phyloP scores from a whole-genome alignment of 1,284 basidiomycete genomes.

The Ceratobasidium sp. region DNA sequence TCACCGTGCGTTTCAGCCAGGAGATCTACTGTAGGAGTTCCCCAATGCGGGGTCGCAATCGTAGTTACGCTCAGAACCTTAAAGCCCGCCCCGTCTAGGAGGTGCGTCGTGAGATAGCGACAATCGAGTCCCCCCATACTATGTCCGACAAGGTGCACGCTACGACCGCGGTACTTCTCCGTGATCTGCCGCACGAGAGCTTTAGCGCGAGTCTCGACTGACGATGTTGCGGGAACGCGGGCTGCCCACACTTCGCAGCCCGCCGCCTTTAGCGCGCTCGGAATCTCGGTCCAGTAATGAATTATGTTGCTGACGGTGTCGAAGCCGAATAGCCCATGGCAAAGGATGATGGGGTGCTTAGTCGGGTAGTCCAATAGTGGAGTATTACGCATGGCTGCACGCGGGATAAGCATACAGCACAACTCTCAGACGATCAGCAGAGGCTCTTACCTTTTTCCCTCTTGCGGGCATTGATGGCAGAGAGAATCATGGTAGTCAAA shows the following conservation, averaged over 20 bases:
- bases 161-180: constrained; percentile 81
- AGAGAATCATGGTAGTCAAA: too few species aligned
- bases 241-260: constrained; percentile 95
- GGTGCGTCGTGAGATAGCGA: constrained; percentile 84
- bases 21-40: constrained; percentile 94
- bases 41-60: constrained; percentile 92
- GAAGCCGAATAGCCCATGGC: constrained; percentile 92
- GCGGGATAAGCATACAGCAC: too few species aligned
- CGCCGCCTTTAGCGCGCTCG: constrained; percentile 88
- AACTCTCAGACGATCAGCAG: too few species aligned
- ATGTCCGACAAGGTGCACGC: constrained; percentile 90
- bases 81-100: constrained; percentile 59
- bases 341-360: constrained; percentile 85
- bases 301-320: constrained; percentile 82
- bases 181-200: constrained; percentile 86
- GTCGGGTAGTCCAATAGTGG: not conserved
- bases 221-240: constrained; percentile 91
- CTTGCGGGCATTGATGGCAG: too few species aligned
- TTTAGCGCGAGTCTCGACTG: constrained; percentile 86
- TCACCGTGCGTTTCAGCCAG: constrained; percentile 81
- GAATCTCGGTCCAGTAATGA: constrained; percentile 94
- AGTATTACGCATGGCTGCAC: not conserved
- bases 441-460: too few species aligned
- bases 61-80: constrained; percentile 87
- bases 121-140: constrained; percentile 97